Evolutionary conservation across 805 yeast species (phyloP).

Genomic region (Debaryomyces prosopidis): DNA sequence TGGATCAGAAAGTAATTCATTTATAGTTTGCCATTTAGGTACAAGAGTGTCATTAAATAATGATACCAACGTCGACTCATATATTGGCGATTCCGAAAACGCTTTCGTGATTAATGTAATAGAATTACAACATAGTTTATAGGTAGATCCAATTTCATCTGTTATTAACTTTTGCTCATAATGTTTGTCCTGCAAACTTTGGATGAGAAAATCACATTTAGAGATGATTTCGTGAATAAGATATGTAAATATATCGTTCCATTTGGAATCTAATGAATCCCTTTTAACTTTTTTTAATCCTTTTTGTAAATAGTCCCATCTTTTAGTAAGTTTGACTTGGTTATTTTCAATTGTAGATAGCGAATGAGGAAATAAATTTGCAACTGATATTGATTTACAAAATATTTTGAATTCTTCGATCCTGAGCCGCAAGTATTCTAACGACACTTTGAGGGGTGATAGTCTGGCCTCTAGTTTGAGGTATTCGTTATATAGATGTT

Average conservation of each 20-base stretch:
- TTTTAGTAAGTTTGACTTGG: constrained; percentile 39
- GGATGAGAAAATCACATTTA: constrained; percentile 19
- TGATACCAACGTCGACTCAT: constrained; percentile 23
- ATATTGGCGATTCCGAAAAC: constrained; percentile 37
- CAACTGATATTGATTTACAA: constrained; percentile 6
- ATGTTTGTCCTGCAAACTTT: constrained; percentile 14
- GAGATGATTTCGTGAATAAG: constrained; percentile 42
- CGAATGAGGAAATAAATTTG: constrained; percentile 25
- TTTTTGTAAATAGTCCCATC: constrained; percentile 41
- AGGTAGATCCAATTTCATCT: constrained; percentile 28
- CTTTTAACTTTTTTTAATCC: constrained; percentile 43
- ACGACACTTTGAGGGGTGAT: constrained; percentile 53
- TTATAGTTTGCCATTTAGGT: constrained; percentile 27
- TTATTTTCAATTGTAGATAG: constrained; percentile 31
- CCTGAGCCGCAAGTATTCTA: constrained; percentile 52
- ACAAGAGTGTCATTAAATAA: constrained; percentile 24
- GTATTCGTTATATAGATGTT: constrained; percentile 42
- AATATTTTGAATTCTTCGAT: constrained; percentile 41
- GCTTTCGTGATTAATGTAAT: constrained; percentile 35
- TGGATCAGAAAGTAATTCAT: constrained; percentile 7
- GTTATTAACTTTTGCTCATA: constrained; percentile 16
- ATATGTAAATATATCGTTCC: constrained; percentile 54
- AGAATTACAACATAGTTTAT: constrained; percentile 41
- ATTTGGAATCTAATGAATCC: constrained; percentile 52
- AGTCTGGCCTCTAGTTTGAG: constrained; percentile 40